Percentiles rank a stretch among this genome's conserved stretches.
These are phyloP conservation scores for Diutina rugosa DNA, from an alignment of 1,139 yeast genomes.

Conservation along the genomic window DNA sequence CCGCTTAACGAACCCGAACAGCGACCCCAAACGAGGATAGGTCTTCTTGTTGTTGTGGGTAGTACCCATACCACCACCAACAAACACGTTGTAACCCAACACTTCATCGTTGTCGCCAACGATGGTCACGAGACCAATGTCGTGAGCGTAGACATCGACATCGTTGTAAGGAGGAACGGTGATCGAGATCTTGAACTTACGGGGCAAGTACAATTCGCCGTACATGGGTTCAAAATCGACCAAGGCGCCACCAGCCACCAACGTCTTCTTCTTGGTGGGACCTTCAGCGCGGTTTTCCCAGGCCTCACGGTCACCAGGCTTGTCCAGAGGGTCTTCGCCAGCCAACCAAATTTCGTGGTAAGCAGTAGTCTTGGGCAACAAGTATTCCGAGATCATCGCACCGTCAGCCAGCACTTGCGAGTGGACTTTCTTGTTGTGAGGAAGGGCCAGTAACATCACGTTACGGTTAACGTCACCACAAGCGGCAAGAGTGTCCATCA, in stretches of 20 bases:
- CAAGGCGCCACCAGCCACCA: slow-evolving; percentile 79
- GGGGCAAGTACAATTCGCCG: slow-evolving; percentile 80
- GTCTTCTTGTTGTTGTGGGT: slow-evolving; percentile 96
- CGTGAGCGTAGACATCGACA: slow-evolving; percentile 94
- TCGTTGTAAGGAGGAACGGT: slow-evolving; percentile 96
- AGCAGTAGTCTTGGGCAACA: slow-evolving; percentile 86
- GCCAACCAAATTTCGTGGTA: slow-evolving; percentile 96
- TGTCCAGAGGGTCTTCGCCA: slow-evolving; percentile 69
- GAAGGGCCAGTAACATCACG: slow-evolving; percentile 84
- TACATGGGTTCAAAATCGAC: slow-evolving; percentile 81
- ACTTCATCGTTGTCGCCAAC: slow-evolving; percentile 49
- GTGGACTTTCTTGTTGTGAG: slow-evolving; percentile 75
- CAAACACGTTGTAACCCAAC: slow-evolving; percentile 75
- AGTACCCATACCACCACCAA: slow-evolving; percentile 99
- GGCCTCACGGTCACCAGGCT: slow-evolving; percentile 50
- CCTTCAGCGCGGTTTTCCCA: slow-evolving; percentile 69
- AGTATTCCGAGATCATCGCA: slow-evolving; percentile 57
- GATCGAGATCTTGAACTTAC: slow-evolving; percentile 91
- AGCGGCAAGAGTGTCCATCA: slow-evolving; percentile 92
- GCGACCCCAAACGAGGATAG: slow-evolving; percentile 87
- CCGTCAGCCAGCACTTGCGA: slow-evolving; percentile 58
- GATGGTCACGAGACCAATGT: slow-evolving; percentile 85
- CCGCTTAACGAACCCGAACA: slow-evolving; percentile 61
- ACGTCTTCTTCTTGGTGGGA: slow-evolving; percentile 67
- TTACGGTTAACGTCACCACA: slow-evolving; percentile 98